Base-by-base conservation (phyloP, 2,329 filamentous ascomycete species). In the Monilinia vaccinii-corymbosi region DNA sequence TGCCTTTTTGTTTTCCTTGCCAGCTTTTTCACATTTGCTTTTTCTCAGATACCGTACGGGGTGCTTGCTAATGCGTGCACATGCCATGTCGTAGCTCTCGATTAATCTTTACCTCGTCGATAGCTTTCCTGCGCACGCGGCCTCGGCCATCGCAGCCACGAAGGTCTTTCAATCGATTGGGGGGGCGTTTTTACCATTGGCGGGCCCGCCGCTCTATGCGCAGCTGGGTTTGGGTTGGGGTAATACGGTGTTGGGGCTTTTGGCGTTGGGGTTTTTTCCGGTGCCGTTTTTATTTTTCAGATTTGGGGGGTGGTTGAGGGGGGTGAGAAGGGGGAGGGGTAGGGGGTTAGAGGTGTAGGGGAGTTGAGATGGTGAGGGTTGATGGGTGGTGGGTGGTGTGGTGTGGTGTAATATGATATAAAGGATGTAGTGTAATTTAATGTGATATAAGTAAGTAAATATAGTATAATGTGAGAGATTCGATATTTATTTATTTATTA, bases 71-170 rank as follows among this genome's bases (percentile, higher is more conserved):
- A n/a, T 6, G 0, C 5, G 4, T 1, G 40, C 0, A 6, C n/a
- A 6, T 8, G 5, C 13, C n/a, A 53, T 0, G 3, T 6, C 18
- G 16, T 7, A 23, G 56, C 40, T 59, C 10, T 34, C 57, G 7
- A 59, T 52, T 3, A 52, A 46, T 10, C 52, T 52, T 28, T 59
- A 52, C 16, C 38, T 59, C 11, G 57, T 60, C 7, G 57, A 60
- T 38, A 23, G 32, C 14, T 60, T 60, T 31, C 28, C 31, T 1
- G 46, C 31, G 1, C 46, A 60, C 32, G 57, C 40, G 4, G 57
- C 57, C 1, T 59, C 40, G 1, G 48, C 48, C 1, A 45, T 53
- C 6, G 48, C 48, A 9, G 57, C 57, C 1, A 46, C 57, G 2
- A 60, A 53, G 38, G 42, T 60, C 16, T 34, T 47, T 6, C 31